Evolutionary conservation across 768 basidiomycete species (phyloP).

Genomic region (Melanogaster broomeanus): DNA sequence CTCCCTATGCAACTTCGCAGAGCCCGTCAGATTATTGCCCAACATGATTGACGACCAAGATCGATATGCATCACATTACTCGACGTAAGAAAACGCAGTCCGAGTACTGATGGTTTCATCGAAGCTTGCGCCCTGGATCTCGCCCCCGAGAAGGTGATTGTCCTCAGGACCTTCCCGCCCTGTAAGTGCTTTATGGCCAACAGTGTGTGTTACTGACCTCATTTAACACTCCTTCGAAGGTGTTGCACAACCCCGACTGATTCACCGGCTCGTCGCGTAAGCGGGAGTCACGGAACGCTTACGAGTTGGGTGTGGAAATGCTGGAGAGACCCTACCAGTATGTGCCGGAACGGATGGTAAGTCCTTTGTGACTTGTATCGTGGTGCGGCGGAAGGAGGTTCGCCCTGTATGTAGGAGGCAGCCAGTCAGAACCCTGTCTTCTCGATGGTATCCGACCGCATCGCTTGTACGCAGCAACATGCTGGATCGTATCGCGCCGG

Average conservation of each 20-base stretch:
- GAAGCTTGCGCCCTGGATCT: slow-evolving; percentile 2
- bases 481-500: not conserved
- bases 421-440: slow-evolving; percentile 1
- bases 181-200: slow-evolving; percentile 1
- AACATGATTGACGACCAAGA: slow-evolving; percentile 6
- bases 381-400: not conserved
- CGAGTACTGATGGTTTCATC: slow-evolving; percentile 3
- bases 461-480: slow-evolving; percentile 7
- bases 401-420: slow-evolving; percentile 6
- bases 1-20: slow-evolving; percentile 9
- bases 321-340: slow-evolving; percentile 22
- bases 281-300: slow-evolving; percentile 22
- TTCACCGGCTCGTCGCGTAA: slow-evolving; percentile 41
- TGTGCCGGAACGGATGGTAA: slow-evolving; percentile 19
- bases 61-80: not conserved
- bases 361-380: not conserved
- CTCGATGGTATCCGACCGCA: too few relatives aligned
- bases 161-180: slow-evolving; percentile 18
- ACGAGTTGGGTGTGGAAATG: not conserved
- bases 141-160: slow-evolving; percentile 14
- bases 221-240: not conserved
- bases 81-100: not conserved
- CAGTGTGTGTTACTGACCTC: too few relatives aligned
- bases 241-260: slow-evolving; percentile 29
- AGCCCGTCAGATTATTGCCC: slow-evolving; percentile 4